phyloP scores from a whole-genome alignment of 129 eudicot species.

The Apium graveolens region DNA sequence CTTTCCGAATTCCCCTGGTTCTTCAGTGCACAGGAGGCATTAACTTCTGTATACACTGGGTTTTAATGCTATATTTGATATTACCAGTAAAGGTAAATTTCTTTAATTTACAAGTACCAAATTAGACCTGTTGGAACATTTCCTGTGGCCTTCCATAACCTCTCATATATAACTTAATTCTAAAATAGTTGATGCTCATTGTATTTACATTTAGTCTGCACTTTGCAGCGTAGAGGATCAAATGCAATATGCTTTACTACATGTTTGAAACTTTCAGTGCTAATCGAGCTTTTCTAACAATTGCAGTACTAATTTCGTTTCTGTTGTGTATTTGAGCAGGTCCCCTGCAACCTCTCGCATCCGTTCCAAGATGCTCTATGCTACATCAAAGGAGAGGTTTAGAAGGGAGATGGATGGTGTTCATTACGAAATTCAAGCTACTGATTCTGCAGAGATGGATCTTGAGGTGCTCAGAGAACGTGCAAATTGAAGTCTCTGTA shows the following conservation, averaged over 20 bases:
- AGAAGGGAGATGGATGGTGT: conserved; percentile 65
- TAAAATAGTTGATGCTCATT: neutral
- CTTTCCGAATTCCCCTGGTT: neutral
- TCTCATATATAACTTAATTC: neutral
- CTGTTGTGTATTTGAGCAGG: conserved; percentile 30
- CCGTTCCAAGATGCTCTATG: conserved; percentile 77
- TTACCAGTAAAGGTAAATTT: neutral
- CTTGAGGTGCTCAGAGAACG: conserved; percentile 68
- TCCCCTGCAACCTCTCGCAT: conserved; percentile 62
- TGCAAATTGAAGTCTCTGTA: conserved; percentile 26
- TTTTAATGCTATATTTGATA: neutral
- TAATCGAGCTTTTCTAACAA: neutral
- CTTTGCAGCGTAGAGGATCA: neutral
- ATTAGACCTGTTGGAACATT: neutral
- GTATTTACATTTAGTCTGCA: neutral
- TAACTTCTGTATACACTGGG: neutral
- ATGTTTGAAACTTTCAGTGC: neutral
- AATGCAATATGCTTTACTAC: neutral
- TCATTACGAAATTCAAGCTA: conserved; percentile 81
- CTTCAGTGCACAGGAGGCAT: neutral
- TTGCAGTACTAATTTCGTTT: neutral
- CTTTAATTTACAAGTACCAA: neutral
- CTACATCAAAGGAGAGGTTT: conserved; percentile 61
- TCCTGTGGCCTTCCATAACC: neutral
- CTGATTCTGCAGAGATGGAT: conserved; percentile 79